phyloP scores from a whole-genome alignment of 2,329 filamentous ascomycete genomes.

The Cladophialophora exuberans region DNA sequence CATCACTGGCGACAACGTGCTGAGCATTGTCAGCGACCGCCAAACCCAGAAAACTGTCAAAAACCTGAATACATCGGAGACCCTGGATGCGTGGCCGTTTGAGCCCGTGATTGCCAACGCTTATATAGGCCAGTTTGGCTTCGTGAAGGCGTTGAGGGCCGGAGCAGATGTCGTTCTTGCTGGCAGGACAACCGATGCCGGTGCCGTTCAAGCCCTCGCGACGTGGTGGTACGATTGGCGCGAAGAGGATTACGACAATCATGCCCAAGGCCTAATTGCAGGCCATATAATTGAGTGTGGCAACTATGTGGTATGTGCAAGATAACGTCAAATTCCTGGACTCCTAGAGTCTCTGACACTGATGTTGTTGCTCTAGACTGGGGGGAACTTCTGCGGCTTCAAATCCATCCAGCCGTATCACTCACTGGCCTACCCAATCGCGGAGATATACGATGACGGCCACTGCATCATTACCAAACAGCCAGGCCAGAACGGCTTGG shows the following conservation, averaged over 20 bases:
- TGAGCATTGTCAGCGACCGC: neutral
- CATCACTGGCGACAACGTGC: neutral
- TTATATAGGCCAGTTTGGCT: slow-evolving; percentile 55
- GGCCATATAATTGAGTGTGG: slow-evolving; percentile 42
- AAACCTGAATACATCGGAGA: neutral
- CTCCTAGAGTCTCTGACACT: no score
- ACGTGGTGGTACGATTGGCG: slow-evolving; percentile 32
- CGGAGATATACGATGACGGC: slow-evolving; percentile 51
- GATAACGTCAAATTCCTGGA: no score
- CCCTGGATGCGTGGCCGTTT: slow-evolving; percentile 9
- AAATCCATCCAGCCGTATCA: slow-evolving; percentile 41
- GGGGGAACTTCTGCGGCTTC: slow-evolving; percentile 33
- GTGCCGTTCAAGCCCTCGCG: slow-evolving; percentile 32
- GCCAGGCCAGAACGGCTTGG: slow-evolving; percentile 43
- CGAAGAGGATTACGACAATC: slow-evolving; percentile 19
- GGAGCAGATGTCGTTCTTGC: slow-evolving; percentile 40
- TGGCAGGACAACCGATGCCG: slow-evolving; percentile 38
- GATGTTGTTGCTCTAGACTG: no score
- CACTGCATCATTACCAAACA: slow-evolving; percentile 54
- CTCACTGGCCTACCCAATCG: slow-evolving; percentile 51
- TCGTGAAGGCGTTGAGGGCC: slow-evolving; percentile 35
- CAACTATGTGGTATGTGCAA: slow-evolving; percentile 33
- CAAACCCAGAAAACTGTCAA: neutral
- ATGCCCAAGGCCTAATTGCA: slow-evolving; percentile 31
- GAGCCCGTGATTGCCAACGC: slow-evolving; percentile 34